Percentiles rank a stretch among this genome's conserved stretches.
phyloP scores from a whole-genome alignment of 768 basidiomycete genomes.

The Auriscalpium vulgare region DNA sequence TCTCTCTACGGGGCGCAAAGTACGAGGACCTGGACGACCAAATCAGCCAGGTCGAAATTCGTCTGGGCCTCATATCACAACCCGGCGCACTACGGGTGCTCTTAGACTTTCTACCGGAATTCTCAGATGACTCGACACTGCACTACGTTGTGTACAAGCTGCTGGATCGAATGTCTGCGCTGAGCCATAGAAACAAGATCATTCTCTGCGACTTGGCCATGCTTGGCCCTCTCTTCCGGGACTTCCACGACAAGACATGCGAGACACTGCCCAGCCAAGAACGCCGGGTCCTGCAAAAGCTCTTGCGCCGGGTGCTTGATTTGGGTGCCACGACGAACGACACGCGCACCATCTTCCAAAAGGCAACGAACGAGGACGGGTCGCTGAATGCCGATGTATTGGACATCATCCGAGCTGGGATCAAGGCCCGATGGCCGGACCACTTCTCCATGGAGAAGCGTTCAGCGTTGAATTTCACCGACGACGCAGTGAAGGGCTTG shows the following conservation, averaged over 20 bases:
- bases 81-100: slow-evolving; percentile 57
- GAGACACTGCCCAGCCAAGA: slow-evolving; percentile 35
- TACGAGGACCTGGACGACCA: slow-evolving; percentile 36
- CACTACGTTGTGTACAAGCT: slow-evolving; percentile 52
- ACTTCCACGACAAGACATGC: slow-evolving; percentile 29
- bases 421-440: slow-evolving; percentile 72
- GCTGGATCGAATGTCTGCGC: slow-evolving; percentile 51
- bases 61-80: slow-evolving; percentile 43
- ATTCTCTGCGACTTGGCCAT: slow-evolving; percentile 54
- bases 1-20: slow-evolving; percentile 31
- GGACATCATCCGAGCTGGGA: slow-evolving; percentile 60
- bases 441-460: slow-evolving; percentile 63
- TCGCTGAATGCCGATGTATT: slow-evolving; percentile 56
- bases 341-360: slow-evolving; percentile 56
- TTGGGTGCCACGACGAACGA: slow-evolving; percentile 65
- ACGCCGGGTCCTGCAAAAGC: slow-evolving; percentile 48
- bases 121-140: slow-evolving; percentile 29
- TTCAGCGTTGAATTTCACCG: slow-evolving; percentile 42
- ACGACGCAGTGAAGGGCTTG: slow-evolving; percentile 43
- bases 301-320: slow-evolving; percentile 62
- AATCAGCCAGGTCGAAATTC: slow-evolving; percentile 32
- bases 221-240: slow-evolving; percentile 42
- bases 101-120: slow-evolving; percentile 36
- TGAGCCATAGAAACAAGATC: slow-evolving; percentile 64
- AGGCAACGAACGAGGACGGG: slow-evolving; percentile 39